Evolutionary conservation across 225 moss, liverwort and hornwort species (phyloP).

Genomic region (Ulota crispa): DNA sequence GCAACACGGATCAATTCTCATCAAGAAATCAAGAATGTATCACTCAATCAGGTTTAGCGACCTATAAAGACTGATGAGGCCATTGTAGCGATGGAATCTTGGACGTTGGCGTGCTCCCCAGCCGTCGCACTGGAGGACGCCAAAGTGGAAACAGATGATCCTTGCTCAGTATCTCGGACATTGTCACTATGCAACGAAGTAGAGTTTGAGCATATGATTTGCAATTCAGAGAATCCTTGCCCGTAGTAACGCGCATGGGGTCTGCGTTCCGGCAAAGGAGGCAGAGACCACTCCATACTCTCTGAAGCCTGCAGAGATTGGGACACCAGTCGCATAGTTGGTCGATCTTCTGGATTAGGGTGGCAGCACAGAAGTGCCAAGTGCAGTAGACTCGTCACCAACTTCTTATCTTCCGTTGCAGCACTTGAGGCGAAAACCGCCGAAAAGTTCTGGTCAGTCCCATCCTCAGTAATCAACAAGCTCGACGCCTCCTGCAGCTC

Average conservation of each 20-base stretch:
- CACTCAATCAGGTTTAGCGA: constrained; percentile 2
- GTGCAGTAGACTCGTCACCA: constrained; percentile 13
- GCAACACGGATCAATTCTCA: background rate
- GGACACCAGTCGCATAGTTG: background rate
- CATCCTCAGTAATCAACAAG: background rate
- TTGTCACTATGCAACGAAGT: background rate
- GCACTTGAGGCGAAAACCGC: no score
- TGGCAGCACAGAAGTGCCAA: constrained; percentile 28
- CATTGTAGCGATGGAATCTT: background rate
- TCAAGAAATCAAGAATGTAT: no score
- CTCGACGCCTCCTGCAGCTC: background rate
- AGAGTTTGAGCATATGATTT: background rate
- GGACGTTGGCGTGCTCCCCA: background rate
- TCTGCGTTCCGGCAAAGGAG: background rate
- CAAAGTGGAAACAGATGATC: background rate
- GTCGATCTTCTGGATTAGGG: constrained; percentile 14
- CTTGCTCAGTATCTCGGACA: background rate
- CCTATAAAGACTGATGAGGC: constrained; percentile 8
- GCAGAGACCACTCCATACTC: background rate
- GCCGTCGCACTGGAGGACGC: background rate
- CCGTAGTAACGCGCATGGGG: background rate
- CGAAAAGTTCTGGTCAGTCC: background rate
- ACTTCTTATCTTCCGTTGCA: background rate
- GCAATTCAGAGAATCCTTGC: background rate
- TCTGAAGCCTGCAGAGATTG: constrained; percentile 14